These are phyloP conservation scores for Oryza brachyantha DNA, from an alignment of 176 grass and related monocot species.

Conservation along the genomic window DNA sequence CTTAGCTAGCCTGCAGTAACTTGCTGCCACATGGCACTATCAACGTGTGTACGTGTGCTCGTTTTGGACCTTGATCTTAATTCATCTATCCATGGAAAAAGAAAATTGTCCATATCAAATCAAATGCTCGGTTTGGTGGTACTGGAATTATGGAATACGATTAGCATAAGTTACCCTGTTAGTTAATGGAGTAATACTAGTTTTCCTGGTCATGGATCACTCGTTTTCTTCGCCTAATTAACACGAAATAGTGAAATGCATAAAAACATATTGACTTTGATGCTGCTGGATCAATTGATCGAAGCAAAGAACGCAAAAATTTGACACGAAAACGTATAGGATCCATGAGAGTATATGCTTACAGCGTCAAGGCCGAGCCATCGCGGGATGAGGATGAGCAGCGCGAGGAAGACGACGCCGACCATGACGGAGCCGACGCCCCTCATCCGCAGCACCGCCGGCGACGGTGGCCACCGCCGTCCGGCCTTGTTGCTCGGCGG, in stretches of 20 bases:
- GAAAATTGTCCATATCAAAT: not conserved
- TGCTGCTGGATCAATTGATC: not conserved
- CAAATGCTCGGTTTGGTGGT: not conserved
- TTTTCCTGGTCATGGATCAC: not conserved
- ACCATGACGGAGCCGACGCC: constrained; percentile 17
- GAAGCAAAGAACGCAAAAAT: not conserved
- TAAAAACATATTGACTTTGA: not conserved
- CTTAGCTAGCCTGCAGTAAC: too few relatives aligned
- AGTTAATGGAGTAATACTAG: too few relatives aligned
- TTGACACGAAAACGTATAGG: too few relatives aligned
- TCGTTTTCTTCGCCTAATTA: not conserved
- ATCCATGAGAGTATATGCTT: not conserved
- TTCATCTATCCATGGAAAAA: too few relatives aligned
- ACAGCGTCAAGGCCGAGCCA: constrained; percentile 33
- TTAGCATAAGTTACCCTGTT: too few relatives aligned
- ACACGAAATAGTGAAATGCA: not conserved
- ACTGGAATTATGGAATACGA: not conserved
- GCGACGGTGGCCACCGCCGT: not conserved
- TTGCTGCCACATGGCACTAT: too few relatives aligned
- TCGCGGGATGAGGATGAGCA: not conserved
- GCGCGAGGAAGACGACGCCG: constrained; percentile 20
- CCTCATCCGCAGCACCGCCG: not conserved
- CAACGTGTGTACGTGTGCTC: too few relatives aligned
- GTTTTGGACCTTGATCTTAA: too few relatives aligned
- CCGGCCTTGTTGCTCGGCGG: not conserved